A percentile compares a stretch with the other conserved stretches of the same genome.
These are phyloP conservation scores for Russula sp. DNA, from an alignment of 768 basidiomycete genomes.

Conservation along the genomic window DNA sequence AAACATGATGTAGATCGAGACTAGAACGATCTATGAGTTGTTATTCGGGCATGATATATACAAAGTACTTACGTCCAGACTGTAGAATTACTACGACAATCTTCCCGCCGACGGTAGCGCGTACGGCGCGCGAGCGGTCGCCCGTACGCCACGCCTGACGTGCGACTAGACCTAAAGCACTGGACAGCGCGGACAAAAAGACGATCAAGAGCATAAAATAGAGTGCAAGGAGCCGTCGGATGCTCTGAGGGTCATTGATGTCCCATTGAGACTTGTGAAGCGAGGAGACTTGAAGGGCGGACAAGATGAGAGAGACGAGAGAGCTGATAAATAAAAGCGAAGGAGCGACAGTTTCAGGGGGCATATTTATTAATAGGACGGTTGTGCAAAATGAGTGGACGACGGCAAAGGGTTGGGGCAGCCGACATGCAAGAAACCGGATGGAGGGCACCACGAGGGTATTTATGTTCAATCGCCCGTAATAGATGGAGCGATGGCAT, in stretches of 20 bases:
- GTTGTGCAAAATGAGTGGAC: slow-evolving; percentile 2
- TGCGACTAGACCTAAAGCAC: slow-evolving; percentile 10
- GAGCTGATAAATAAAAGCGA: slow-evolving; percentile 13
- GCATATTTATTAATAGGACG: slow-evolving; percentile 5
- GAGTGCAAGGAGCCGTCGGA: slow-evolving; percentile 9
- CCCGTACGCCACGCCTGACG: not conserved
- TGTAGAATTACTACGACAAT: slow-evolving; percentile 4
- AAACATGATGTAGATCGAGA: slow-evolving; percentile 12
- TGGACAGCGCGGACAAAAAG: slow-evolving; percentile 6
- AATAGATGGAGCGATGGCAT: not conserved
- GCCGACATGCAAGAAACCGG: slow-evolving; percentile 1
- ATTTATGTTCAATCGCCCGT: slow-evolving; percentile 6
- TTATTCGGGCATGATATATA: not conserved
- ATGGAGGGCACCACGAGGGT: not conserved
- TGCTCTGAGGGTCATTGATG: slow-evolving; percentile 1
- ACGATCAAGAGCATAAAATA: not conserved
- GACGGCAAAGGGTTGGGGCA: not conserved
- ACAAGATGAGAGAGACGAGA: slow-evolving; percentile 4
- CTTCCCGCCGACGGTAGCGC: not conserved
- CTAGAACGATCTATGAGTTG: not conserved
- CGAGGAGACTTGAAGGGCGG: not conserved
- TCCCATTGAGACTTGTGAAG: slow-evolving; percentile 13
- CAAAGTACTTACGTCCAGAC: slow-evolving; percentile 11
- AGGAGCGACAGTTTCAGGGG: slow-evolving; percentile 12
- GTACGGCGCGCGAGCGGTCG: slow-evolving; percentile 2